These are phyloP conservation scores for Melastoma candidum DNA, from an alignment of 441 rosid genomes.

Conservation along the genomic window DNA sequence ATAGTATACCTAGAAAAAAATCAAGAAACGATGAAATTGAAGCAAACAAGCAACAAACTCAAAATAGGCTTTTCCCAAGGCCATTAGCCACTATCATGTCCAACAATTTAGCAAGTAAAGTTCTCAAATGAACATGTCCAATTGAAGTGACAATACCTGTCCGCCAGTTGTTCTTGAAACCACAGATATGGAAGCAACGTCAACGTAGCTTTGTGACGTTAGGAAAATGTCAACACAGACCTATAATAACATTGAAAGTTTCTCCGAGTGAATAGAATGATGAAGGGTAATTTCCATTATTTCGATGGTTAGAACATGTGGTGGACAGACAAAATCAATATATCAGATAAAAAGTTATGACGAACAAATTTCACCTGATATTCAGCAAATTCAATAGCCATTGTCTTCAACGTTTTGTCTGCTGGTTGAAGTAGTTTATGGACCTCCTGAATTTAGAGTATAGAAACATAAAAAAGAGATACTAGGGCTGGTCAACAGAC, in stretches of 20 bases:
- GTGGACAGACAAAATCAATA: not conserved
- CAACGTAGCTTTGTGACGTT: constrained; percentile 75
- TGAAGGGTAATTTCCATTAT: too few species aligned
- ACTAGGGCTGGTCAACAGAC: not conserved
- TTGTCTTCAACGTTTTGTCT: constrained; percentile 71
- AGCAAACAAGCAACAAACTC: not conserved
- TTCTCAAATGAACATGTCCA: not conserved
- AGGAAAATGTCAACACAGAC: constrained; percentile 87
- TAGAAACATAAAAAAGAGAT: not conserved
- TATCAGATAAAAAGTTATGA: not conserved
- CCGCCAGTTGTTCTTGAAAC: constrained; percentile 96
- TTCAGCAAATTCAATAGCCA: constrained; percentile 97
- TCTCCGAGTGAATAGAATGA: too few species aligned
- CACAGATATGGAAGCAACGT: constrained; percentile 80
- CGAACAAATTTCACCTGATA: constrained; percentile 47
- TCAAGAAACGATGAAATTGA: constrained; percentile 10
- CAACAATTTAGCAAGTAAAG: too few species aligned
- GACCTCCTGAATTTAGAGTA: constrained; percentile 49
- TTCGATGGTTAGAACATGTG: too few species aligned
- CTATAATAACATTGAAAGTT: constrained; percentile 24
- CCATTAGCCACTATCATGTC: too few species aligned
- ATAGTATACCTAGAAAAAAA: constrained; percentile 62
- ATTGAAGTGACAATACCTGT: constrained; percentile 41
- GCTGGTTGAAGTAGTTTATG: constrained; percentile 86
- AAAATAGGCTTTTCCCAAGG: not conserved